Evolutionary conservation across 257 asterid genomes (phyloP).

Genomic region (Lithospermum erythrorhizon): DNA sequence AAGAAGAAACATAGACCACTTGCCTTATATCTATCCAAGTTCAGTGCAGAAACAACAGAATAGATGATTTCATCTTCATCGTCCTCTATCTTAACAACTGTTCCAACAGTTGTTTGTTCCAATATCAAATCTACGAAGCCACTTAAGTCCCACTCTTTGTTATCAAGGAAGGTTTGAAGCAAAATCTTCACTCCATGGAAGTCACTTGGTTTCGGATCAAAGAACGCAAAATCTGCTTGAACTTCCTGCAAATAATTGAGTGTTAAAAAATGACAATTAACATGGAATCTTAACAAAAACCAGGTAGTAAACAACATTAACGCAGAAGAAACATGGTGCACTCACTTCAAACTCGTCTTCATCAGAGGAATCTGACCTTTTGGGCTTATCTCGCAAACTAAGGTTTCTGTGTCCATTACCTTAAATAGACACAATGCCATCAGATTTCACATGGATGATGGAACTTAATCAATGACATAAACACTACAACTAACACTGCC

Average conservation of each 20-base stretch:
- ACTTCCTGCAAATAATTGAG: constrained; percentile 38
- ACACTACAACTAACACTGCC: neutral
- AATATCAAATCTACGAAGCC: constrained; percentile 77
- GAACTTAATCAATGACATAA: neutral
- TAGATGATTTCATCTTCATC: constrained; percentile 82
- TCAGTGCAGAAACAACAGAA: constrained; percentile 58
- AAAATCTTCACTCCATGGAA: constrained; percentile 87
- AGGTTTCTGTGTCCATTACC: constrained; percentile 25
- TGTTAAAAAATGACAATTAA: constrained; percentile 7
- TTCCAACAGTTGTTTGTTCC: constrained; percentile 82
- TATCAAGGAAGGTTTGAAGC: constrained; percentile 63
- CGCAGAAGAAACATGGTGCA: neutral
- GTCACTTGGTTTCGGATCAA: constrained; percentile 79
- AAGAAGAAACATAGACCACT: constrained; percentile 11
- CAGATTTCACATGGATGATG: constrained; percentile 1
- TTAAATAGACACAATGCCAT: constrained; percentile 12
- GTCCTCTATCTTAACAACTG: constrained; percentile 70
- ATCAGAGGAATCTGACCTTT: constrained; percentile 44
- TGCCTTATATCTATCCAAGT: constrained; percentile 75
- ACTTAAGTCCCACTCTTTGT: constrained; percentile 74
- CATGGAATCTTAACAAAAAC: neutral
- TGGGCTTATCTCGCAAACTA: constrained; percentile 9
- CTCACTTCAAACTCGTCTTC: constrained; percentile 60
- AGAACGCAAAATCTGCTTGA: constrained; percentile 89
- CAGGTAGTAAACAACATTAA: neutral